Evolutionary conservation across 148 eudicot species (phyloP), one percentile per base, ranked within the genome.

Genomic region (Vaccinium darrowii): DNA sequence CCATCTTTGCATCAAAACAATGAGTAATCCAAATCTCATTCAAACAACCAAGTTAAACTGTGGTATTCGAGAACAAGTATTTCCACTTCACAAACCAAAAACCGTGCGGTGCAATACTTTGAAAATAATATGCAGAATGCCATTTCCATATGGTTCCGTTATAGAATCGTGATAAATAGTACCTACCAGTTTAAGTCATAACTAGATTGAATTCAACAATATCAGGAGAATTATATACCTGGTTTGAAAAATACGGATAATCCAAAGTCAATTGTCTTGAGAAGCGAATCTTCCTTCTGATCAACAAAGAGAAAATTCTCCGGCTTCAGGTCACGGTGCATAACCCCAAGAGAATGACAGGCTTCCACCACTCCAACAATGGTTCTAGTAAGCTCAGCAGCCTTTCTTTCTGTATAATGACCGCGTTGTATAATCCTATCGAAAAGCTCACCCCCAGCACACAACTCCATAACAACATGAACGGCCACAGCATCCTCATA

Each of bases 391-490:
- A 92, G 89, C 47, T 86, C 91, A 76, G 93, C 93, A 13, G 92
- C 93, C 84, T 90, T 87, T 87, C 91, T 85, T 85, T 92, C 93
- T 1, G 90, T 89, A 84, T 90, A 92, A 78, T 92, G 92, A 60
- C 93, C 93, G 1, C 89, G 88, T 81, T 92, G 90, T 73, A 92
- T 90, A 54, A 92, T 92, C 86, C 92, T 90, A 84, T 92, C 92
- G 19, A 92, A 92, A 85, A 92, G 93, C 88, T 92, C 93, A 57
- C 93, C 93, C 36, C 93, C 93, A 77, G 87, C 91, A 72, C 93
- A 91, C 52, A 91, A 39, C 84, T 91, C 92, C 92, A 91, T 91
- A 65, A 91, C 91, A 71, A 91, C 90, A 89, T 92, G 93, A 81
- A 92, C 93, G 27, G 92, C 92, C 57, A 92, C 87, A 1, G 85